Evolutionary conservation across 2,329 filamentous ascomycete genomes (phyloP), one percentile per base, ranked within the genome.

Genomic region (Alternaria incomplexa): DNA sequence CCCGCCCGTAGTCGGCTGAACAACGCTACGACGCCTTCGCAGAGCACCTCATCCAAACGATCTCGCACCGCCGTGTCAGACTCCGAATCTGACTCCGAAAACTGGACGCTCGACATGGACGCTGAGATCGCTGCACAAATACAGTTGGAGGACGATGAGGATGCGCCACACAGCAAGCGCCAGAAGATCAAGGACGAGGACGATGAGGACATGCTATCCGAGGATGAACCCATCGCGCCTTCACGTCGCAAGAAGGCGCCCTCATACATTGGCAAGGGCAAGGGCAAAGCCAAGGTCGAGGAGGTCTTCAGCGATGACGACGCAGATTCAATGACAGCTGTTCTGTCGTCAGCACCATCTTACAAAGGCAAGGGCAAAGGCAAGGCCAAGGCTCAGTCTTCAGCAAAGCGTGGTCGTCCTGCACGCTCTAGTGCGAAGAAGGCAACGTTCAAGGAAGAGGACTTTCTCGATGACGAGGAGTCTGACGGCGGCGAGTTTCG

Each of bases 101-200:
- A 61, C 9, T 64, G 71, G 15, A 73, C 73, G 70, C 73, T 80
- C 44, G 79, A 80, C 70, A 76, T 80, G 22, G 85, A 87, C 74
- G 86, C 84, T 12, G 81, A 84, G 48, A 75, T 91, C 43, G 89
- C 89, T 32, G 79, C 83, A 47, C 80, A 80, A 45, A 79, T 91
- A 55, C 89, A 91, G 70, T 80, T 85, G 28, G 83, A 88, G 67
- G 77, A 79, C 64, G 86, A 88, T 51, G 67, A 73, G 66, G 86
- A 86, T 57, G 76, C 77, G 11, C 68, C 74, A 10, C 72, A 64
- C 11, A 63, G 62, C 6, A 83, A 83, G 70, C 81, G 81, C 64
- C 77, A 65, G 45, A 81, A 79, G 68, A 58, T 68, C 26, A 62
- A 60, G 30, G 52, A 67, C 23, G 47, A 61, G 45, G 62, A 80